Evolutionary conservation across 805 yeast genomes (phyloP).

Genomic region (Zygoascus tannicola): DNA sequence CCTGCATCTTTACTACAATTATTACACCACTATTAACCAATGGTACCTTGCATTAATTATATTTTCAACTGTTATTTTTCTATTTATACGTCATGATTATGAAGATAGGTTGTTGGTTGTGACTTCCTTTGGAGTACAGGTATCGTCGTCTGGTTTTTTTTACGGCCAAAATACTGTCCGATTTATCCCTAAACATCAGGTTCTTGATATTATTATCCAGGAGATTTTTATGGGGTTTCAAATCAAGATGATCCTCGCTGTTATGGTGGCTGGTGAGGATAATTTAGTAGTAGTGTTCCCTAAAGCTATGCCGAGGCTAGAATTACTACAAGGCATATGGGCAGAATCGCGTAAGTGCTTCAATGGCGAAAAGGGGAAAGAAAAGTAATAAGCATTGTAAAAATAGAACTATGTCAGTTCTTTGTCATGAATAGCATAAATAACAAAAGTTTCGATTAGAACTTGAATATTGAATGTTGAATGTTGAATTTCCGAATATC

Average conservation of each 20-base stretch:
- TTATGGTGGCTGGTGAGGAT: slow-evolving; percentile 38
- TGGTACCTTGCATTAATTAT: too few relatives aligned
- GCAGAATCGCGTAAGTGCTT: slow-evolving; percentile 9
- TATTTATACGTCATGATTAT: neutral
- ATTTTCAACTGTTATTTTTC: neutral
- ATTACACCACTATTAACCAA: neutral
- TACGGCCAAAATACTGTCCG: slow-evolving; percentile 22
- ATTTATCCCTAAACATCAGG: slow-evolving; percentile 48
- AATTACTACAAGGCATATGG: slow-evolving; percentile 16
- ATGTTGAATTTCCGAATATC: too few relatives aligned
- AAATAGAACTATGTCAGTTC: too few relatives aligned
- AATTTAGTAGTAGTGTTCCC: slow-evolving; percentile 27
- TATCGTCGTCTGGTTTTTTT: slow-evolving; percentile 28
- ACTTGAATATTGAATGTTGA: too few relatives aligned
- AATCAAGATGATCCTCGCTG: slow-evolving; percentile 55
- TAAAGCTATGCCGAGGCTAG: slow-evolving; percentile 12
- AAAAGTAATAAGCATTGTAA: too few relatives aligned
- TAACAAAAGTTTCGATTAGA: too few relatives aligned
- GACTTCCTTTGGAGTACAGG: slow-evolving; percentile 40
- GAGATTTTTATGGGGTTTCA: slow-evolving; percentile 67
- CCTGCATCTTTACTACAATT: neutral
- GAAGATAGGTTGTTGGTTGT: slow-evolving; percentile 35
- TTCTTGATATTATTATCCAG: slow-evolving; percentile 60
- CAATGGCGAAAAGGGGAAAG: too few relatives aligned
- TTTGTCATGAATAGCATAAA: too few relatives aligned